These are phyloP conservation scores for Pisolithus sp. DNA, from an alignment of 768 basidiomycete genomes.

Conservation along the genomic window DNA sequence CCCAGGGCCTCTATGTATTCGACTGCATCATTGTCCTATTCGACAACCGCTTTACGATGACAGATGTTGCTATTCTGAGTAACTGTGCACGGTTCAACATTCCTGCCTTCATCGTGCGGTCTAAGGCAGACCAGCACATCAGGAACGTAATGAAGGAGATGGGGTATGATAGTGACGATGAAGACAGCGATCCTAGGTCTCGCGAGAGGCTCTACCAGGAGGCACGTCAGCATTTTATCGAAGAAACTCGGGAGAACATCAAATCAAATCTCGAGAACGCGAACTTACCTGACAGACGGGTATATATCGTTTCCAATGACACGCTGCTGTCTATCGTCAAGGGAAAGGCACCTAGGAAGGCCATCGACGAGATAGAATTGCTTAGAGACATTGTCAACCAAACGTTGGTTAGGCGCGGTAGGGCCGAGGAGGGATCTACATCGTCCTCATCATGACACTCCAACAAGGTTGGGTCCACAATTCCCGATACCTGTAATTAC, in stretches of 20 bases:
- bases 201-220: constrained; percentile 5
- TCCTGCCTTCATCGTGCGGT: constrained; percentile 30
- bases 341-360: constrained; percentile 11
- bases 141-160: constrained; percentile 14
- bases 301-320: constrained; percentile 21
- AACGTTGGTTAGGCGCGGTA: constrained; percentile 2
- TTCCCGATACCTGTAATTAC: too few species aligned
- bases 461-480: too few species aligned
- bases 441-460: background rate
- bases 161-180: constrained; percentile 9
- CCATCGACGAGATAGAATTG: constrained; percentile 20
- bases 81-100: constrained; percentile 27
- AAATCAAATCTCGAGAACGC: constrained; percentile 15
- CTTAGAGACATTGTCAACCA: constrained; percentile 9
- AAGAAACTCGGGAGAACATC: constrained; percentile 12
- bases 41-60: constrained; percentile 28
- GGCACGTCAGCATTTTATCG: constrained; percentile 20
- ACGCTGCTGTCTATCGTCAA: constrained; percentile 15
- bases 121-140: constrained; percentile 30
- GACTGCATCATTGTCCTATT: constrained; percentile 29
- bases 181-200: constrained; percentile 2
- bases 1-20: constrained; percentile 31
- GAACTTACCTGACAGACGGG: constrained; percentile 18
- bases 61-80: constrained; percentile 29
- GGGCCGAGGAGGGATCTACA: background rate